Base-by-base conservation (phyloP, 805 yeast genomes). In the Gaillardinia entomophila region DNA sequence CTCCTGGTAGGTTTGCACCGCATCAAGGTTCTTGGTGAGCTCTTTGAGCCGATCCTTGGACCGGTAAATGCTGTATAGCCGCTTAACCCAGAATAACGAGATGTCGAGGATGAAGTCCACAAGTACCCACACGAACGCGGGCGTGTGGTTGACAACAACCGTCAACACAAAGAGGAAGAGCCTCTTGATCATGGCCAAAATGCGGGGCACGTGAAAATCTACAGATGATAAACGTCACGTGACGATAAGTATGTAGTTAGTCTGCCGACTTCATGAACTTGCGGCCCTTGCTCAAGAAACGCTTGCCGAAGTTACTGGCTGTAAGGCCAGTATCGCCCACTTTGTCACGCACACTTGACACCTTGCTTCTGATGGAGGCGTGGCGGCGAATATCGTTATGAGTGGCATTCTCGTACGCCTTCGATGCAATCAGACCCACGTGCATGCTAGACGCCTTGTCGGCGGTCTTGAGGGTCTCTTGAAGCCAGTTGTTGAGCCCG, bases 401-500 rank as follows among this genome's bases (percentile, higher is more conserved):
- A 5, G 74, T 65, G 1, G 84, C 82, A 45, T 79, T 77, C 24
- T 75, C 77, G 51, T 79, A 80, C 2, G 86, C 87, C 34, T 71
- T 75, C 19, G 72, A 61, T 2, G 82, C 88, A 39, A 77, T 71
- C 13, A 65, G 66, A 0, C 79, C 78, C 31, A 71, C 61, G 36
- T 56, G 71, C 17, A 64, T 65, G 35, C 44, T 57, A n/a, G 60
- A 49, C 7, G 57, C 43, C 20, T 43, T 47, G 29, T 54, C 58
- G 1, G 58, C 55, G 46, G 43, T 63, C 49, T 41, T 68, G 53
- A 62, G 62, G 43, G 67, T 60, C 54, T 49, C 76, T 50, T 45
- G 51, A 49, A 78, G 60, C 81, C 84, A 81, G 2, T 65, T 58
- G 16, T 66, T 66, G n/a, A 81, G 53, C 1, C 85, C 85, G 0